Base-by-base conservation (phyloP, 2,329 filamentous ascomycete species). In the Penicillium sclerotigenum region DNA sequence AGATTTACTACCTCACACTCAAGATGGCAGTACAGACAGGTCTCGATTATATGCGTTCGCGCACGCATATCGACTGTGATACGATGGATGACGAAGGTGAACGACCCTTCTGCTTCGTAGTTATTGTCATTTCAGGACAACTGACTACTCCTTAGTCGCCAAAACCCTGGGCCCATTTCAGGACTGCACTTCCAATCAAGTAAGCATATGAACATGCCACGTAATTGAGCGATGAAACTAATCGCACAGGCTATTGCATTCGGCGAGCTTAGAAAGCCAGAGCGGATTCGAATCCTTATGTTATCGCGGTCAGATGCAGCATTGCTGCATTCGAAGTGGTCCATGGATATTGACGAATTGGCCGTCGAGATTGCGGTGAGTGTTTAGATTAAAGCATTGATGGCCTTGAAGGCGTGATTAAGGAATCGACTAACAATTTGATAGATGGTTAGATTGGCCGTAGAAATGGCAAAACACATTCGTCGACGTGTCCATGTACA, bases 401-500 rank as follows among this genome's bases (percentile, higher is more conserved):
- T 22, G 2, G 16, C 3, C 5, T 43, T 8, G n/a, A 4, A 3
- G 4, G n/a, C n/a, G n/a, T n/a, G 31, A 33, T 7, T 16, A 20
- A 16, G 13, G 6, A 16, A 5, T 28, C 13, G 5, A 36, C 42
- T 37, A 47, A 56, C 11, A 59, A 22, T 29, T 38, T 5, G n/a
- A 49, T 36, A 83, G 81, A 84, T 83, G 77, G 76, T 84, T 13
- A 80, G 77, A 61, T 68, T 87, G 20, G 79, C 82, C 24, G 68
- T 84, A 2, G 71, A 66, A n/a, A 81, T 85, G 36, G 72, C 77
- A 0, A 75, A 77, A 0, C 69, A 81, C 46, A 68, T 85, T 45
- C 78, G 70, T 1, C 82, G 82, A 5, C 78, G 73, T 47, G 75
- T 84, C 0, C 84, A 85, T 63, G 73, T 86, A n/a, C 83, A 86